phyloP scores from a whole-genome alignment of 805 yeast species.

The Saturnispora bothae region DNA sequence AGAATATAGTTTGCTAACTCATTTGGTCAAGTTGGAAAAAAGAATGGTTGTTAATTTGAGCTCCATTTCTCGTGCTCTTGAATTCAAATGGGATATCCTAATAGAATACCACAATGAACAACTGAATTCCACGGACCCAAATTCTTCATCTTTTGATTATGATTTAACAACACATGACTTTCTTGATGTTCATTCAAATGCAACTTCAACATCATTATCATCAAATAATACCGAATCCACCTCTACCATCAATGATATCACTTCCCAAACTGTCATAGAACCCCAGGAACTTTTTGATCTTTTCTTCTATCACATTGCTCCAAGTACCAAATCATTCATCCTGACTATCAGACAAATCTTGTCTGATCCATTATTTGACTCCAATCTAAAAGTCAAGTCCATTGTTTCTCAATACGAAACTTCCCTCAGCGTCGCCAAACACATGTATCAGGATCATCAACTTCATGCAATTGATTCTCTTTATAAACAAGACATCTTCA shows the following conservation, averaged over 20 bases:
- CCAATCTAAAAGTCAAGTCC: slow-evolving; percentile 27
- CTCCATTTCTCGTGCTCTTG: slow-evolving; percentile 59
- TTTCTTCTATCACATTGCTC: slow-evolving; percentile 60
- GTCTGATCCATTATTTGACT: slow-evolving; percentile 46
- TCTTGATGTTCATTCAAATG: slow-evolving; percentile 33
- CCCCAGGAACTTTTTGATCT: slow-evolving; percentile 46
- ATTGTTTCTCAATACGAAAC: slow-evolving; percentile 33
- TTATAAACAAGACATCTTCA: slow-evolving; percentile 46
- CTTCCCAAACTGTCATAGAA: slow-evolving; percentile 19
- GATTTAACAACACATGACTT: slow-evolving; percentile 32
- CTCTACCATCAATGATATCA: slow-evolving; percentile 24
- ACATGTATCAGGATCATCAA: slow-evolving; percentile 47
- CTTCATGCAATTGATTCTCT: slow-evolving; percentile 44
- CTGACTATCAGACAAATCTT: slow-evolving; percentile 54
- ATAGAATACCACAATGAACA: slow-evolving; percentile 4
- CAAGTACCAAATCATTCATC: slow-evolving; percentile 58
- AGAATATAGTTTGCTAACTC: slow-evolving; percentile 36
- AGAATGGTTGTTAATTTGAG: slow-evolving; percentile 47
- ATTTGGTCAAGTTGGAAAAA: slow-evolving; percentile 42
- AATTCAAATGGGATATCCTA: slow-evolving; percentile 51
- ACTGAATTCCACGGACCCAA: slow-evolving; percentile 15
- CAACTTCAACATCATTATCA: slow-evolving; percentile 32
- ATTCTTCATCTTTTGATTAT: slow-evolving; percentile 22
- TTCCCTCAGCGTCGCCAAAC: slow-evolving; percentile 42
- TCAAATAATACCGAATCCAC: slow-evolving; percentile 44